Evolutionary conservation across 176 grass and related monocot species (phyloP), one percentile per base, ranked within the genome.

Genomic region (Musa acuminata): DNA sequence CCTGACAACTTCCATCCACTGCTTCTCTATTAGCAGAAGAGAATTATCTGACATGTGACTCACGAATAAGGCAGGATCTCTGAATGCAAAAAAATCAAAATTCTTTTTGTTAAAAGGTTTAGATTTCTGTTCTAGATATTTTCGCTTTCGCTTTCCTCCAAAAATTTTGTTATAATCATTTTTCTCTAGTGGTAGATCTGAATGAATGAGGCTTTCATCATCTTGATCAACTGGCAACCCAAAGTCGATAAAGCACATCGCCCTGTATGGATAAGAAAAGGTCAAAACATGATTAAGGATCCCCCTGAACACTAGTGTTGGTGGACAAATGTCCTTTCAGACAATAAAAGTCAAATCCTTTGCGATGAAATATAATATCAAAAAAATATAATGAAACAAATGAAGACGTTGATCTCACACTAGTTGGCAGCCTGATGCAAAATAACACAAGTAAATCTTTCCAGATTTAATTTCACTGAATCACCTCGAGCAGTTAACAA

Each of bases 241-340:
- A 49, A 99, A 99, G 84, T 99, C 91, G 81, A 99, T 91, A 23
- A 84, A 84, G 81, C 91, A 99, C 90, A 99, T 94, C 13, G 95
- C 95, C 84, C 95, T 99, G 77, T 26, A 78, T 63, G 80, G 21
- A 13, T 68, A 52, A 52, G 19, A 17, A 49, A 50, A 51, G 77
- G 26, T 82, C 35, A 1, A 50, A 8, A 64, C 55, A 57, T 57
- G 55, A 60, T 60, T 60, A 60, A 60, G 57, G 17, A 43, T 43
- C 35, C 35, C 57, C 16, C 57, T 8, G 57, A 60, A 60, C 5
- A 60, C 16, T n/a, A 1, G 14, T n/a, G 57, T 43, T 43, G 35
- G 35, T 43, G 35, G 35, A 43, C 35, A 43, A 43, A 43, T 43
- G 35, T 6, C 35, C 35, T 43, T 43, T 43, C 4, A 6, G 35